phyloP scores from a whole-genome alignment of 768 basidiomycete genomes.

The Pleurotus salmoneostramineus region DNA sequence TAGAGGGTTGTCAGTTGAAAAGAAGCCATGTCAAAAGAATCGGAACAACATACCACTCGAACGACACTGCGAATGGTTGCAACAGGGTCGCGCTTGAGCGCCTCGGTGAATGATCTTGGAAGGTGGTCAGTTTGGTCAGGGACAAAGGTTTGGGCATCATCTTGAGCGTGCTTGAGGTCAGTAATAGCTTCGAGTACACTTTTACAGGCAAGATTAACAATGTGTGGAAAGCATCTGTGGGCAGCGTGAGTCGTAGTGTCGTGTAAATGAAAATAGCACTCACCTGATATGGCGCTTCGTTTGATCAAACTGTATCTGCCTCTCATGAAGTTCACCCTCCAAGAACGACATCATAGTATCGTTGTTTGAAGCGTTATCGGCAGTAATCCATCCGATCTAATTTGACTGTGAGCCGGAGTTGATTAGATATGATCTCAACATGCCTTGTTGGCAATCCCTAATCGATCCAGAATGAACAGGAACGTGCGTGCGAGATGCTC shows the following conservation, averaged over 20 bases:
- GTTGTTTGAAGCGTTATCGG: constrained; percentile 30
- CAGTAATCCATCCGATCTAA: constrained; percentile 35
- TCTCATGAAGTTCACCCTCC: constrained; percentile 13
- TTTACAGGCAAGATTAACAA: constrained; percentile 27
- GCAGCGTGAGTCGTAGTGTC: constrained; percentile 2
- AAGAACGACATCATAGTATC: constrained; percentile 24
- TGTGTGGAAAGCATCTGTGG: constrained; percentile 26
- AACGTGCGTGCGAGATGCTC: constrained; percentile 30
- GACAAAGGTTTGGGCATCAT: constrained; percentile 2
- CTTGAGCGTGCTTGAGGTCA: constrained; percentile 11
- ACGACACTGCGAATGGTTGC: constrained; percentile 17
- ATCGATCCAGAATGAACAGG: constrained; percentile 22
- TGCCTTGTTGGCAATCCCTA: constrained; percentile 21
- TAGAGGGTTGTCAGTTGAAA: constrained; percentile 9
- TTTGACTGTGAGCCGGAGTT: neutral
- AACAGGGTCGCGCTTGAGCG: constrained; percentile 15
- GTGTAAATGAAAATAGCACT: constrained; percentile 4
- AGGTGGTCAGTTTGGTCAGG: neutral
- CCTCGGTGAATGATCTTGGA: constrained; percentile 5
- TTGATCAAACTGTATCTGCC: constrained; percentile 18
- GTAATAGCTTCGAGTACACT: constrained; percentile 22
- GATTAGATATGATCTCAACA: neutral
- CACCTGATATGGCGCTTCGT: constrained; percentile 20
- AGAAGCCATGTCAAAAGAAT: constrained; percentile 2
- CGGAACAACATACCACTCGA: constrained; percentile 14